Base-by-base conservation (phyloP, 768 basidiomycete species). In the Boletus reticuloceps region DNA sequence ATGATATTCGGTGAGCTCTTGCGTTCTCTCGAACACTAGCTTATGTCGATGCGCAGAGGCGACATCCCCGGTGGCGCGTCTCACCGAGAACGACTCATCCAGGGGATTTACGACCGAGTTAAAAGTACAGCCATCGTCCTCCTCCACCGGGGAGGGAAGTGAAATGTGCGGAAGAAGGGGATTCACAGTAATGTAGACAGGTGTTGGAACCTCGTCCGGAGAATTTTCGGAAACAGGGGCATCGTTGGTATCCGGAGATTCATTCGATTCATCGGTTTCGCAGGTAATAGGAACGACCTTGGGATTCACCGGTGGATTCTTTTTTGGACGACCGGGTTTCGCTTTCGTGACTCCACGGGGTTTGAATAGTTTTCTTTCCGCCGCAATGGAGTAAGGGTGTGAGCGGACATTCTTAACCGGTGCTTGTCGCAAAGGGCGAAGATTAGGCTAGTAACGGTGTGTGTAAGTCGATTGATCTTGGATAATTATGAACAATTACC, bases 261-360 rank as follows among this genome's bases (percentile, higher is more conserved):
- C 55, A 10, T 25, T 54, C 39, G 55, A 46, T 49, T 55, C 51
- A 27, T 41, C 50, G 46, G 57, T 49, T 50, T 63, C 58, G 51
- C 55, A 34, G 46, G 44, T 17, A 29, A 16, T 25, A n/a, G 53
- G 53, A 29, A 31, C 34, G 32, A 49, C 32, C 53, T 57, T 57
- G 42, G 36, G 49, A 54, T 53, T 51, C 47, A 29, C 32, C 13
- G 45, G 45, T 31, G 48, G 47, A 39, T 39, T 54, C 50, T 66
- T 73, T 55, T 50, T 71, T 38, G 68, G 69, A 47, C 67, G 68
- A 41, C 68, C 68, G 12, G 56, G 60, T 55, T 57, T 80, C 41
- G 54, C 58, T 55, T 70, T 73, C 16, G 65, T 62, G 58, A 70
- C 39, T 41, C 66, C 68, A 40, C 70, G 68, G 51, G 66, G 53